Percentiles rank a stretch among this genome's conserved stretches.
These are phyloP conservation scores for Amanita pallidorosea DNA, from an alignment of 768 basidiomycete species.

Conservation along the genomic window DNA sequence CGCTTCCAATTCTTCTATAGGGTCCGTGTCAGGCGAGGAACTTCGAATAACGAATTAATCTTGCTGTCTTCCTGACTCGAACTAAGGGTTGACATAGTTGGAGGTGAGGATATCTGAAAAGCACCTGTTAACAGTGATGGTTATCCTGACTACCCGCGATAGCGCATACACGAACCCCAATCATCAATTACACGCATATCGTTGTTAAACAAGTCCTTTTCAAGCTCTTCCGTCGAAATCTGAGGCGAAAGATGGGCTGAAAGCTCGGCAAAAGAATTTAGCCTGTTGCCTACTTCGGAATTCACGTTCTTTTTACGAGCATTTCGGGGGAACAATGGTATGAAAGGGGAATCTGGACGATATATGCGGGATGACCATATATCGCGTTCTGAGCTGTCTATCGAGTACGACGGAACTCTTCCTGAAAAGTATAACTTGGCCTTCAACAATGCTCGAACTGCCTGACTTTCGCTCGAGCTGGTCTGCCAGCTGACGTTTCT, in stretches of 20 bases:
- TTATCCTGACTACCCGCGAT: background rate
- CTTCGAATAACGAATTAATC: background rate
- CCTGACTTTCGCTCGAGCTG: background rate
- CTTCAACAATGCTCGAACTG: background rate
- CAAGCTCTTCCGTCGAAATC: background rate
- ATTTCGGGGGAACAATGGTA: constrained; percentile 3
- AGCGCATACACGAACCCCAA: constrained; percentile 4
- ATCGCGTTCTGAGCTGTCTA: background rate
- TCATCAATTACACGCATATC: constrained; percentile 4
- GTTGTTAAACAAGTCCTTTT: background rate
- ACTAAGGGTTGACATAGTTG: constrained; percentile 1
- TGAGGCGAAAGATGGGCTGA: background rate
- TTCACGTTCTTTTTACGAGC: background rate
- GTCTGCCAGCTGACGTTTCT: constrained; percentile 3
- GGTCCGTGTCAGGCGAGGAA: constrained; percentile 2
- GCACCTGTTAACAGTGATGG: background rate
- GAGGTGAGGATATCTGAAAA: constrained; percentile 1
- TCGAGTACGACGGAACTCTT: background rate
- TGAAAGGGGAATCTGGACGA: background rate
- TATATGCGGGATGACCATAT: background rate
- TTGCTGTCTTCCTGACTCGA: constrained; percentile 5
- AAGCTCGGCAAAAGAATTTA: constrained; percentile 1
- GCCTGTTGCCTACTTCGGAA: background rate
- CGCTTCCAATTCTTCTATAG: constrained; percentile 1
- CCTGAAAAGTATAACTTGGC: background rate